Base-by-base conservation (phyloP, 495 filamentous ascomycete genomes). In the Rhizodiscina lignyota region DNA sequence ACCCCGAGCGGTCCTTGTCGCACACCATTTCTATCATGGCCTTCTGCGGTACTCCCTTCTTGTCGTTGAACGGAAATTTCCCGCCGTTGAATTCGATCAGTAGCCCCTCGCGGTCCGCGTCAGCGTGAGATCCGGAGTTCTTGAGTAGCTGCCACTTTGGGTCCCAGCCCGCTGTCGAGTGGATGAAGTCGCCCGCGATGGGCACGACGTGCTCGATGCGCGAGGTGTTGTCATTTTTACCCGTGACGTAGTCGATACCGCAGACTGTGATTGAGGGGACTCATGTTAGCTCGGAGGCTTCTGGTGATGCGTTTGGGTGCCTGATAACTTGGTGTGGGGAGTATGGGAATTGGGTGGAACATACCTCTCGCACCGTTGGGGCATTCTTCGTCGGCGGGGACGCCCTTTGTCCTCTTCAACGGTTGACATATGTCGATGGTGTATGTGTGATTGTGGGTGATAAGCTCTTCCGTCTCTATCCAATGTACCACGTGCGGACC, bases 11-110 rank as follows among this genome's bases (percentile, higher is more conserved):
- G 3, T 73, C 64, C 19, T 53, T 58, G 45, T 89, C 74, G 53
- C 89, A 97, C 22, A 81, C 37, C 40, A 96, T 86, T 43, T 94
- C 83, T 18, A 96, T 68, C 4, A 91, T 60, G 3, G 83, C 80
- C 37, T 62, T 62, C 40, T 84, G 76, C 34, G 64, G 47, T 34
- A 67, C 56, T 33, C 62, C 54, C 37, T 70, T 60, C 18, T 54
- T 36, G 16, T 57, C 54, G 11, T 58, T 50, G 28, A 59, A 60
- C 5, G 54, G 53, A 43, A 72, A 76, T 32, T 59, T 56, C 5
- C 75, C 82, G 3, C 86, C 84, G 27, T 71, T 58, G 18, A 94
- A 54, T 44, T 75, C 70, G 0, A 92, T 43, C 13, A 65, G 63
- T 8, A 96, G 39, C 0, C 89, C 89, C 43, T 83, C 67, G 30